phyloP scores from a whole-genome alignment of 129 eudicot species.

The Flaveria trinervia region DNA sequence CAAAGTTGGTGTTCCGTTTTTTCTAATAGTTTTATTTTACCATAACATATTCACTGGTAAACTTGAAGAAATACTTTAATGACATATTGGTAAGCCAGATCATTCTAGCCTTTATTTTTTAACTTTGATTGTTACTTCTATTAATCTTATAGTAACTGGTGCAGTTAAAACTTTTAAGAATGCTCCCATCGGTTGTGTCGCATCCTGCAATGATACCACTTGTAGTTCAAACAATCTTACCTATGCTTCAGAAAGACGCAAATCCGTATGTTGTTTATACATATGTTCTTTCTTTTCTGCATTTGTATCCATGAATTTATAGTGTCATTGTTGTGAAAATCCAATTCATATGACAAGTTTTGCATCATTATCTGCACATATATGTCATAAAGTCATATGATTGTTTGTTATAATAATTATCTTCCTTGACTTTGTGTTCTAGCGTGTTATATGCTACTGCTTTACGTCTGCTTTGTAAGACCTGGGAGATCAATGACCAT shows the following conservation, averaged over 20 bases:
- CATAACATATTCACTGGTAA: constrained; percentile 51
- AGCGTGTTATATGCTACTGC: constrained; percentile 81
- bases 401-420: constrained; percentile 10
- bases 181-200: constrained; percentile 83
- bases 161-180: constrained; percentile 79
- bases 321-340: background rate
- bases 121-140: constrained; percentile 12
- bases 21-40: constrained; percentile 70
- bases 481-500: background rate
- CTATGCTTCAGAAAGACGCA: constrained; percentile 84
- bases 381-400: constrained; percentile 8
- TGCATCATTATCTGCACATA: background rate
- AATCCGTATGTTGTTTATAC: constrained; percentile 60
- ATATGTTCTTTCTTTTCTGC: constrained; percentile 7
- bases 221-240: constrained; percentile 76
- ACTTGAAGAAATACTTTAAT: constrained; percentile 39
- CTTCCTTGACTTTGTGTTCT: constrained; percentile 26
- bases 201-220: constrained; percentile 87
- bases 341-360: too few species aligned
- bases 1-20: constrained; percentile 73
- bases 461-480: constrained; percentile 82
- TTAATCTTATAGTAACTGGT: constrained; percentile 19
- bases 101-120: constrained; percentile 1
- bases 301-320: background rate
- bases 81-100: constrained; percentile 63